These are phyloP conservation scores for Cydonia oblonga DNA, from an alignment of 331 rosid genomes.

Conservation along the genomic window DNA sequence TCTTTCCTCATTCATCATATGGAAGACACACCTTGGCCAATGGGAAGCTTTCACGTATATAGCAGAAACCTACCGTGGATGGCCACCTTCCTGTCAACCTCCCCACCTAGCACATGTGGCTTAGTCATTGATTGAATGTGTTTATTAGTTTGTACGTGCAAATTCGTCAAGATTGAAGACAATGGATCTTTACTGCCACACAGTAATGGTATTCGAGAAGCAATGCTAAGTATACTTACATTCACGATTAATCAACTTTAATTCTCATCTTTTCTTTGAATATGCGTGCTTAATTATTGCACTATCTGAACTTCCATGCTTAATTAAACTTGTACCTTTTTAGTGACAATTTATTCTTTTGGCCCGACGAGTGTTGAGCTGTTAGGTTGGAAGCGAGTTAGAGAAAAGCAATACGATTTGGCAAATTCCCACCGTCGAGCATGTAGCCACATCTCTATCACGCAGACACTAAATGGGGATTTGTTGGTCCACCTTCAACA, in stretches of 20 bases:
- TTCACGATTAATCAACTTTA: neutral
- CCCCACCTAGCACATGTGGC: no score
- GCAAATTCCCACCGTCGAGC: constrained; percentile 17
- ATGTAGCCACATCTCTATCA: constrained; percentile 18
- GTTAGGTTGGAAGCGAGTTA: neutral
- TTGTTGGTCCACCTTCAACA: constrained; percentile 10
- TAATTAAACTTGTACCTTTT: neutral
- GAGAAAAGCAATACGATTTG: neutral
- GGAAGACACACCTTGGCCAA: no score
- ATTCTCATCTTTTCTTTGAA: neutral
- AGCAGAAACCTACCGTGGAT: no score
- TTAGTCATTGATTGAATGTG: no score
- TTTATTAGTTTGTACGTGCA: no score
- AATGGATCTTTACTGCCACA: no score
- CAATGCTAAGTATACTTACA: no score
- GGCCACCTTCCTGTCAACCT: no score
- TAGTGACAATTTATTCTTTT: neutral
- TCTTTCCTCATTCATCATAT: no score
- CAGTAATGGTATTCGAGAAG: no score
- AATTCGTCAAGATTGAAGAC: no score
- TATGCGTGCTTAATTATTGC: neutral
- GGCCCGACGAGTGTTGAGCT: neutral
- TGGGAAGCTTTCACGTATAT: fast-evolving
- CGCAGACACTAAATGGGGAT: constrained; percentile 2
- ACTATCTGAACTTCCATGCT: neutral